A percentile compares a stretch with the other conserved stretches of the same genome.
Evolutionary conservation across 2,329 filamentous ascomycete genomes (phyloP).

Genomic region (Exserohilum turcica): DNA sequence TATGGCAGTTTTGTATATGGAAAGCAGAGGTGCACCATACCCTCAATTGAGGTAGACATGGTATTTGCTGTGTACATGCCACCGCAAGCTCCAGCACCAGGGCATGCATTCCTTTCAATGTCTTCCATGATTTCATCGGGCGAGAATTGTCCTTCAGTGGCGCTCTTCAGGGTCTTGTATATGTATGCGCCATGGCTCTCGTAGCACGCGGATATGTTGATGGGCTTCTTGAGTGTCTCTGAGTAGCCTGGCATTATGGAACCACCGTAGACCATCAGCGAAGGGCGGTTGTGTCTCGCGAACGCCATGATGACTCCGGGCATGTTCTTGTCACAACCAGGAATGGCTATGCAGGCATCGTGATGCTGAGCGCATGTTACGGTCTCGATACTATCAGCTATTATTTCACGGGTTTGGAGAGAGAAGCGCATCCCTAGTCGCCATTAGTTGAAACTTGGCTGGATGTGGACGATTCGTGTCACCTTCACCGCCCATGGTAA

Average conservation of each 20-base stretch:
- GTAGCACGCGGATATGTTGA: slow-evolving; percentile 89
- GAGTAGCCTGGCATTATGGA: slow-evolving; percentile 89
- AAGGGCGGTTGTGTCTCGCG: slow-evolving; percentile 87
- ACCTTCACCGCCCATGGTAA: slow-evolving; percentile 95
- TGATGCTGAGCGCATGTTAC: slow-evolving; percentile 91
- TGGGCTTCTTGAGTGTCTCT: slow-evolving; percentile 71
- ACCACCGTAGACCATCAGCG: slow-evolving; percentile 94
- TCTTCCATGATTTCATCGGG: slow-evolving; percentile 83
- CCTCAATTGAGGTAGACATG: slow-evolving; percentile 86
- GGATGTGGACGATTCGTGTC: neutral
- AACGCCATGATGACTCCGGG: slow-evolving; percentile 90
- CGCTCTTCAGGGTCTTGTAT: slow-evolving; percentile 74
- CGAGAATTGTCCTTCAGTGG: slow-evolving; percentile 69
- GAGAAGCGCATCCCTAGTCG: slow-evolving; percentile 87
- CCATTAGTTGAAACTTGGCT: neutral
- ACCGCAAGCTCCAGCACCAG: slow-evolving; percentile 78
- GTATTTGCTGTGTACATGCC: slow-evolving; percentile 97
- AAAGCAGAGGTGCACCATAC: slow-evolving; percentile 10
- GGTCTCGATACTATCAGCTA: slow-evolving; percentile 92
- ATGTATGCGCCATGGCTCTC: slow-evolving; percentile 83
- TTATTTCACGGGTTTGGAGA: slow-evolving; percentile 86
- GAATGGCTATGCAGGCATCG: slow-evolving; percentile 91
- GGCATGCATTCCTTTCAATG: slow-evolving; percentile 78
- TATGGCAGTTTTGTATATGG: neutral
- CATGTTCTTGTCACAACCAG: slow-evolving; percentile 98